phyloP scores from a whole-genome alignment of 306 rosid species.

The Carpinus viminea region DNA sequence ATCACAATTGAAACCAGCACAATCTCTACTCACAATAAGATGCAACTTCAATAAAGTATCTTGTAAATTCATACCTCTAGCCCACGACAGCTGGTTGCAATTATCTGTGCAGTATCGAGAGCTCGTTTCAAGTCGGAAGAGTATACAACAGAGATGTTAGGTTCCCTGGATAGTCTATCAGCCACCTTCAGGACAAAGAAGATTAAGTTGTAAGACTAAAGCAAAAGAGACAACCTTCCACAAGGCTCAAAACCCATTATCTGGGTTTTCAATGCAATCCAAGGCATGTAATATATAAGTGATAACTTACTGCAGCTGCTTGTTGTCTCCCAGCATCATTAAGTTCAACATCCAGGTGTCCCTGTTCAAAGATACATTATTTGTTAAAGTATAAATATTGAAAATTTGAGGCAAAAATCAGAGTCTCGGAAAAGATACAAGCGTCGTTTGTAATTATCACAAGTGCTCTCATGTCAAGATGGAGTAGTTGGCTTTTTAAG shows the following conservation, averaged over 20 bases:
- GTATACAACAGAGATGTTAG: constrained; percentile 64
- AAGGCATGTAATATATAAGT: constrained; percentile 8
- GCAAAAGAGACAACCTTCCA: constrained; percentile 11
- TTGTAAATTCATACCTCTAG: constrained; percentile 56
- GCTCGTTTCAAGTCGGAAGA: constrained; percentile 94
- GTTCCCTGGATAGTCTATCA: constrained; percentile 70
- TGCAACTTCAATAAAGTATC: constrained; percentile 23
- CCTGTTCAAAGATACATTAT: constrained; percentile 48
- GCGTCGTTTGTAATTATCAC: not conserved
- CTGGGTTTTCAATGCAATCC: constrained; percentile 15
- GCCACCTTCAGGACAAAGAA: constrained; percentile 63
- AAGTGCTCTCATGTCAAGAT: not conserved
- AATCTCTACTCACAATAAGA: constrained; percentile 8
- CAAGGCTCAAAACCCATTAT: constrained; percentile 5
- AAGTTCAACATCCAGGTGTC: constrained; percentile 81
- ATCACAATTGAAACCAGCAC: constrained; percentile 3
- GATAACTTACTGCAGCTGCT: constrained; percentile 72
- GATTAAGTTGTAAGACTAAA: constrained; percentile 19
- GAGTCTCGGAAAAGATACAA: constrained; percentile 8
- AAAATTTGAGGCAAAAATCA: constrained; percentile 17
- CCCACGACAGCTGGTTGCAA: constrained; percentile 75
- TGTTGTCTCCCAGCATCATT: constrained; percentile 92
- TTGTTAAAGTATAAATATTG: constrained; percentile 11
- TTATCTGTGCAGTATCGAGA: constrained; percentile 73
- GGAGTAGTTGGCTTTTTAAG: not conserved